phyloP scores from a whole-genome alignment of 768 basidiomycete genomes.

The Tremella mesenterica region DNA sequence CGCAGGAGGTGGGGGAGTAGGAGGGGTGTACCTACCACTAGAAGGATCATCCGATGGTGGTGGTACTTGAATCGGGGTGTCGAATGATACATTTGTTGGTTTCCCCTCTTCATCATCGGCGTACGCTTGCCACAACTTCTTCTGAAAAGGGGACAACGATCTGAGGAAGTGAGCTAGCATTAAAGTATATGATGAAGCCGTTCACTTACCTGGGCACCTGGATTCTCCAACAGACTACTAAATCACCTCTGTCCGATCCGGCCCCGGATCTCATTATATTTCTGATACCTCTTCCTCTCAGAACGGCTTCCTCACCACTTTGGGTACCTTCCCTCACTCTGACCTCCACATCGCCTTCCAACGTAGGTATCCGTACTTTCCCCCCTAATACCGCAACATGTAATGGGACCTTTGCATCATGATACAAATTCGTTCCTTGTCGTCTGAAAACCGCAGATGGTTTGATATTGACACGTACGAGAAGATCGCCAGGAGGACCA shows the following conservation, averaged over 20 bases:
- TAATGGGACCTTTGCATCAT: constrained; percentile 79
- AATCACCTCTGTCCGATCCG: constrained; percentile 51
- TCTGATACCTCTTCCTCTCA: constrained; percentile 73
- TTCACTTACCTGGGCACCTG: constrained; percentile 74
- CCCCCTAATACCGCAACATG: constrained; percentile 91
- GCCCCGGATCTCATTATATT: constrained; percentile 31
- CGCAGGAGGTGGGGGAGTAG: constrained; percentile 5
- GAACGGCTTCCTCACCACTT: constrained; percentile 91
- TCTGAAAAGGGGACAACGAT: constrained; percentile 71
- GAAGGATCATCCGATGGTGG: constrained; percentile 1
- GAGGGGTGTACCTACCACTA: constrained; percentile 13
- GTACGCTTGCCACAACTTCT: constrained; percentile 76
- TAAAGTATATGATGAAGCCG: background rate
- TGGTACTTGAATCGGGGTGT: background rate
- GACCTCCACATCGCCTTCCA: constrained; percentile 92
- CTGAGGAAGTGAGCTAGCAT: constrained; percentile 47
- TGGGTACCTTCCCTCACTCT: constrained; percentile 87
- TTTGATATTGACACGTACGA: constrained; percentile 74
- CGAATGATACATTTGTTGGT: constrained; percentile 31
- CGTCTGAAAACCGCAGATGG: constrained; percentile 76
- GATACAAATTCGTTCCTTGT: constrained; percentile 84
- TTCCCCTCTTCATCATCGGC: constrained; percentile 87
- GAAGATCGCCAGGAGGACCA: constrained; percentile 72
- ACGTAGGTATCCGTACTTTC: constrained; percentile 78
- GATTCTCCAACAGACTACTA: constrained; percentile 80